Percentiles rank a stretch among this genome's conserved stretches.
Conservation (phyloP, 75 land plant genomes). For the Sequoia sempervirens region DNA sequence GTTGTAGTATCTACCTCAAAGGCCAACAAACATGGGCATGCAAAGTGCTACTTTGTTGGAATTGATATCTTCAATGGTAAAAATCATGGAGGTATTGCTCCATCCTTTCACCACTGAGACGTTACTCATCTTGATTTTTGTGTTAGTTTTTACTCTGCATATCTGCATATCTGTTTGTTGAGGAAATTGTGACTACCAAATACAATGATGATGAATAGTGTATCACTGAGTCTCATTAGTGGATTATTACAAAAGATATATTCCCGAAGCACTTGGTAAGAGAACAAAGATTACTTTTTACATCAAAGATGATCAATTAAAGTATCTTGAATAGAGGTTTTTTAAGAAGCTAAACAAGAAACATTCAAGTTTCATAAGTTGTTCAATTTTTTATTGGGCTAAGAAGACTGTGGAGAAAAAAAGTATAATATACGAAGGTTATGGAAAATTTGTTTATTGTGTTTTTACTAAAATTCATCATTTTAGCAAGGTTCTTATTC, state of each 20-base stretch:
- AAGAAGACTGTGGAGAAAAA: constrained; percentile 69
- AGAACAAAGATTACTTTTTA: constrained; percentile 61
- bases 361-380: constrained; percentile 65
- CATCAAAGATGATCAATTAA: constrained; percentile 62
- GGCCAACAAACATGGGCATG: no score
- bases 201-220: constrained; percentile 75
- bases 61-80: no score
- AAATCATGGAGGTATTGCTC: no score
- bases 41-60: no score
- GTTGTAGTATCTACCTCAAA: no score
- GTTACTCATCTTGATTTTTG: constrained; percentile 18
- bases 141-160: constrained; percentile 57
- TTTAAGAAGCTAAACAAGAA: constrained; percentile 64
- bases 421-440: constrained; percentile 59
- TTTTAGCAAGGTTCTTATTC: no score
- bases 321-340: constrained; percentile 72
- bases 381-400: constrained; percentile 62
- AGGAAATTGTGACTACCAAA: constrained; percentile 47
- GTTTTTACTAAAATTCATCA: no score
- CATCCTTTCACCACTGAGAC: no score
- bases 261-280: constrained; percentile 61
- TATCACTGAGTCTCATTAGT: constrained; percentile 51
- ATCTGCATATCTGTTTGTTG: constrained; percentile 61
- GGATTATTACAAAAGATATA: no score
- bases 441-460: no score